Base-by-base conservation (phyloP, 2,329 filamentous ascomycete species). In the Lecanicillium sp. region DNA sequence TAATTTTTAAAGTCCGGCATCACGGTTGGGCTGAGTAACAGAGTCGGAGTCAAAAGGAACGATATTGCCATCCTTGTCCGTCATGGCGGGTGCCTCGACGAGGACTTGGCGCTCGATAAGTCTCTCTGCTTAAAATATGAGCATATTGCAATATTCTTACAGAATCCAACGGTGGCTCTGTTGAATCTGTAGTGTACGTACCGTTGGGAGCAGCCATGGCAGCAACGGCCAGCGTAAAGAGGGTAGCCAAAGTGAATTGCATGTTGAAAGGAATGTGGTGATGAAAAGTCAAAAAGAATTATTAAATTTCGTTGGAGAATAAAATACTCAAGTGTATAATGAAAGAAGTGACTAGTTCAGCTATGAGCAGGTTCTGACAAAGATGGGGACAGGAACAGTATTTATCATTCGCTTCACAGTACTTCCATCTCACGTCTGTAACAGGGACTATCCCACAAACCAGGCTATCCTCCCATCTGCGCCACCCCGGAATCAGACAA, bases 241-340 rank as follows among this genome's bases (percentile, higher is more conserved):
- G 41, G 50, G 64, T 59, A 49, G 68, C 45, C 45, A 66, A 44
- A 43, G 66, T 63, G 65, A 68, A 68, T 64, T 73, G 67, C 72
- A 76, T 76, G 43, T 63, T 74, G 65, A 59, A n/a, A 54, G 49
- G 51, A 48, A 42, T 49, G 41, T 25, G 22, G 6, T 7, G 22
- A 11, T 6, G 6, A 25, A 11, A 11, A 25, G 6, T 25, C 7
- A 25, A 25, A 11, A 37, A 17, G 11, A 9, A 18, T 22, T 18
- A 19, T 8, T 32, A 28, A 27, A 51, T 35, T 38, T 33, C 28
- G 37, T 22, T 37, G 4, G 18, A 33, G 17, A 33, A 35, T 35
- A 35, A 3, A 35, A 4, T 4, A 5, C n/a, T 20, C 4, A 15
- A 35, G 22, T 20, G n/a, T 19, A 35, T 9, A 20, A 43, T 48